Conservation (phyloP, 306 rosid genomes). For the Acacia melanoxylon region DNA sequence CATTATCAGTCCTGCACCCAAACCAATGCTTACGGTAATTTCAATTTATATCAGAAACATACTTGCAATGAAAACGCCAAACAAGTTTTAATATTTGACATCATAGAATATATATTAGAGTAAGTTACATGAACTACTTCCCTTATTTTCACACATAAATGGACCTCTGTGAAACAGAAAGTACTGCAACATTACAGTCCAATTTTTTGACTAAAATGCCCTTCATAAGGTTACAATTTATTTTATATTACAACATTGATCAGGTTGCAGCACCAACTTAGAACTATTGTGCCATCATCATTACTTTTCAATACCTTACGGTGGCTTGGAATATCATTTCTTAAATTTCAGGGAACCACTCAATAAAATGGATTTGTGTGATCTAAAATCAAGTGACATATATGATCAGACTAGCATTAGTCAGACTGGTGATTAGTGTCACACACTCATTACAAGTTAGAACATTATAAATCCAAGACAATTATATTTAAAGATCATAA, state of each 20-base stretch:
- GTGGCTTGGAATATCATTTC: conserved; percentile 9
- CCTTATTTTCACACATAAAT: neutral
- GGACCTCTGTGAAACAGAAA: neutral
- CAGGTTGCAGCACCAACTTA: neutral
- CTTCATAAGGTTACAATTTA: neutral
- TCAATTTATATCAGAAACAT: neutral
- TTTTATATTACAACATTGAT: neutral
- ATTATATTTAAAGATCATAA: neutral
- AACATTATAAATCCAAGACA: neutral
- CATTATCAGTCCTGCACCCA: conserved; percentile 86
- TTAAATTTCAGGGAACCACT: conserved; percentile 11
- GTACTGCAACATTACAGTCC: neutral
- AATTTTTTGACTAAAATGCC: neutral
- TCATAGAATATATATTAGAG: conserved; percentile 5
- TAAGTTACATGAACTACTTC: neutral
- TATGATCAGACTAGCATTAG: conserved; percentile 9
- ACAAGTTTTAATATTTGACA: conserved; percentile 6
- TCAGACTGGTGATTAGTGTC: neutral
- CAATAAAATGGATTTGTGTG: neutral
- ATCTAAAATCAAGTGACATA: neutral
- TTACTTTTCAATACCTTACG: neutral
- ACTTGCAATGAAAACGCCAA: neutral
- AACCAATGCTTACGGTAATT: neutral
- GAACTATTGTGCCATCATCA: conserved; percentile 3
- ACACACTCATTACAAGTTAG: neutral